Evolutionary conservation across 2,329 filamentous ascomycete species (phyloP).

Genomic region (Pezicula neosporulosa): DNA sequence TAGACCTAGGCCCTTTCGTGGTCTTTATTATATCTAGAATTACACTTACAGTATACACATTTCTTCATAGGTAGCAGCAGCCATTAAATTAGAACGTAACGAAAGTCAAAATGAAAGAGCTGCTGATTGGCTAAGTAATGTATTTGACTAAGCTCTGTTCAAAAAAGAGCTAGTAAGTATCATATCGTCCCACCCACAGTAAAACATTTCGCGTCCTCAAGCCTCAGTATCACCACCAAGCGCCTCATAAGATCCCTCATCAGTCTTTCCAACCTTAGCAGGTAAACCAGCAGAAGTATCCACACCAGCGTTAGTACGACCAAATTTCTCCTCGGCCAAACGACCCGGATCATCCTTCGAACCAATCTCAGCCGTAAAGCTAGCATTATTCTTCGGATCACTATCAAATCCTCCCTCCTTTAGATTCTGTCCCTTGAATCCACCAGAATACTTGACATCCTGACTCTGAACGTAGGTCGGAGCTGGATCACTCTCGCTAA

Average conservation of each 20-base stretch:
- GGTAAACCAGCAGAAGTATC: constrained; percentile 15
- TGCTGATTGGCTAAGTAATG: too few relatives aligned
- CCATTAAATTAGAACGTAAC: too few relatives aligned
- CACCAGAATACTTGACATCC: constrained; percentile 9
- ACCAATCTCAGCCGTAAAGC: constrained; percentile 38
- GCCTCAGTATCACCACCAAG: constrained; percentile 16
- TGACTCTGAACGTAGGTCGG: constrained; percentile 24
- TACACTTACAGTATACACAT: too few relatives aligned
- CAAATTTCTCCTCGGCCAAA: constrained; percentile 41
- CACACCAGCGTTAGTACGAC: constrained; percentile 19
- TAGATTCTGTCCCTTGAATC: constrained; percentile 25
- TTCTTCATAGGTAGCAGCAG: too few relatives aligned
- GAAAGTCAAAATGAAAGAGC: too few relatives aligned
- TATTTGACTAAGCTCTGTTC: too few relatives aligned
- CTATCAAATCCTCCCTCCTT: constrained; percentile 25
- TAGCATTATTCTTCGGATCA: constrained; percentile 24
- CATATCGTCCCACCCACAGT: too few relatives aligned
- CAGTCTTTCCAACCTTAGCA: constrained; percentile 13
- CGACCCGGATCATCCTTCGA: constrained; percentile 44
- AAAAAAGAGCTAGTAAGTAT: too few relatives aligned
- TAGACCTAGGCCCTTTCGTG: too few relatives aligned
- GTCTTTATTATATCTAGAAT: too few relatives aligned
- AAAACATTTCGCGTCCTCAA: constrained; percentile 1
- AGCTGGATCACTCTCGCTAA: constrained; percentile 13
- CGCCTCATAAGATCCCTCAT: constrained; percentile 16